These are phyloP conservation scores for Crucihimalaya himalaica DNA, from an alignment of 345 rosid species.

Conservation along the genomic window DNA sequence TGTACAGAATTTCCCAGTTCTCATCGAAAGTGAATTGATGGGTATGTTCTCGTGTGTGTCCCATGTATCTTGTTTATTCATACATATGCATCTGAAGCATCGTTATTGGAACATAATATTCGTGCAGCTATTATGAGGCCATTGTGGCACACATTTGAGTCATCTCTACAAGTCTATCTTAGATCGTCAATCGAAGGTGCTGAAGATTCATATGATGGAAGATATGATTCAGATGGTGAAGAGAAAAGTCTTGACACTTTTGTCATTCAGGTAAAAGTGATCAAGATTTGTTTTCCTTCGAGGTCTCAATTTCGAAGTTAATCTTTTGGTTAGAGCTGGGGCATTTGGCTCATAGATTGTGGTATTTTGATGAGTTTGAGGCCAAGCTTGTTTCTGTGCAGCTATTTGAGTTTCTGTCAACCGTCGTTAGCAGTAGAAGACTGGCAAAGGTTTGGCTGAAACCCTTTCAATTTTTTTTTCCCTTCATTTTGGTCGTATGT, in stretches of 20 bases:
- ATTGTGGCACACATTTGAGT: constrained; percentile 85
- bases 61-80: constrained; percentile 10
- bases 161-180: constrained; percentile 70
- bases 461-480: constrained; percentile 10
- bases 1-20: constrained; percentile 77
- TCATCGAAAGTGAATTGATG: constrained; percentile 64
- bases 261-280: constrained; percentile 68
- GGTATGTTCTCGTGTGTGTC: constrained; percentile 51
- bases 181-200: constrained; percentile 74
- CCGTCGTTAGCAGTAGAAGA: constrained; percentile 68
- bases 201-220: constrained; percentile 74
- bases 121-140: constrained; percentile 76
- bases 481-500: constrained; percentile 15
- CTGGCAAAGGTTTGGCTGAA: constrained; percentile 63
- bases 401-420: constrained; percentile 89
- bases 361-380: constrained; percentile 19
- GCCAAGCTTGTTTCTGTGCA: constrained; percentile 45
- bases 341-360: constrained; percentile 5
- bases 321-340: constrained; percentile 12
- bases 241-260: constrained; percentile 93
- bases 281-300: constrained; percentile 14
- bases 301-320: constrained; percentile 9
- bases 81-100: constrained; percentile 16
- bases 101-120: constrained; percentile 29
- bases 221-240: constrained; percentile 93